Percentiles rank a stretch among this genome's conserved stretches.
phyloP scores from a whole-genome alignment of 2,329 filamentous ascomycete species.

The Pseudogymnoascus sp. region DNA sequence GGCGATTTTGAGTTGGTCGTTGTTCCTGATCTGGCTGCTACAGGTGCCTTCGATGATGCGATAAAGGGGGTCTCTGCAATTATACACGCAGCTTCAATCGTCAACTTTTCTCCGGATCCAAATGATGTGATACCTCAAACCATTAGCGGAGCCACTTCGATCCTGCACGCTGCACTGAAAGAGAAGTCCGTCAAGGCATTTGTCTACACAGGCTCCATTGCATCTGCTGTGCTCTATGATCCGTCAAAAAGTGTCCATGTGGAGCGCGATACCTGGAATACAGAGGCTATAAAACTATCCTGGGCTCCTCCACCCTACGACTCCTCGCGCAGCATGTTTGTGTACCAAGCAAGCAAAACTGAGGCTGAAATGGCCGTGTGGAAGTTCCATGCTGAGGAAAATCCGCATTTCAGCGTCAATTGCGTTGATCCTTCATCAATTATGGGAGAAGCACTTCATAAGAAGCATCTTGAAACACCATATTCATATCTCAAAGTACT shows the following conservation, averaged over 20 bases:
- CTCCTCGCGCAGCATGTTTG: neutral
- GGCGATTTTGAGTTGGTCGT: constrained; percentile 31
- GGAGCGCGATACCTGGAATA: constrained; percentile 27
- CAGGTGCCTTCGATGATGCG: constrained; percentile 33
- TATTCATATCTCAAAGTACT: neutral
- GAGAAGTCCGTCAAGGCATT: constrained; percentile 32
- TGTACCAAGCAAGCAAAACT: constrained; percentile 29
- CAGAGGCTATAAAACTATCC: constrained; percentile 24
- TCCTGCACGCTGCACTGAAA: constrained; percentile 34
- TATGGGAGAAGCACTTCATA: constrained; percentile 17
- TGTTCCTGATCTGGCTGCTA: constrained; percentile 31
- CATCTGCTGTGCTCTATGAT: constrained; percentile 11
- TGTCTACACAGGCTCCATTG: constrained; percentile 23
- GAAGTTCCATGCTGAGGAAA: constrained; percentile 24
- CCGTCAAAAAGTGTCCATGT: constrained; percentile 10
- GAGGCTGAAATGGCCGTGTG: constrained; percentile 27
- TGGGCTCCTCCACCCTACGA: constrained; percentile 26
- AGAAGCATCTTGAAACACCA: constrained; percentile 16
- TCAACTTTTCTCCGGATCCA: constrained; percentile 33
- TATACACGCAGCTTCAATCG: constrained; percentile 37
- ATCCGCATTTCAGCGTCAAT: constrained; percentile 23
- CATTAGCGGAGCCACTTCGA: constrained; percentile 29
- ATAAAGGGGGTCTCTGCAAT: constrained; percentile 36
- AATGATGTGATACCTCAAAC: constrained; percentile 35
- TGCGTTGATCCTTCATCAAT: constrained; percentile 15